Evolutionary conservation across 495 filamentous ascomycete genomes (phyloP), one percentile per base, ranked within the genome.

Genomic region (Tetracladium setigerum): DNA sequence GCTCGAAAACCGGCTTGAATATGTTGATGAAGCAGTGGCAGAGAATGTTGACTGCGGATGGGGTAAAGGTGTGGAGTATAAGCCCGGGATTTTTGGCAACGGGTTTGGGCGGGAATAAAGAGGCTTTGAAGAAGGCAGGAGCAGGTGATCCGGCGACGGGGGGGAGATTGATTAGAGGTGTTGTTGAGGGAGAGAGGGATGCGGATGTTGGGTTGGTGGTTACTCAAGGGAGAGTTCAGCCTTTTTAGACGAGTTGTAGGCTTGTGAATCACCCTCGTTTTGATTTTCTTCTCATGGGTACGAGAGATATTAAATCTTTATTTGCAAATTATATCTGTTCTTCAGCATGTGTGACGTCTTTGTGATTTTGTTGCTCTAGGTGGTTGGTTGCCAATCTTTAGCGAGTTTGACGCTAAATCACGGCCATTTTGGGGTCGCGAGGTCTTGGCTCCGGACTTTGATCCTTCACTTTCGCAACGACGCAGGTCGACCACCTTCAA

Each of bases 1-100:
- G 61, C 41, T 58, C 64, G 22, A 84, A 85, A 65, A 71, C 77
- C 0, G 80, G 72, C 7, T 46, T 85, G 54, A 83, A 84, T 48
- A 84, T 83, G 80, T 31, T 82, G 62, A 79, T 83, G 77, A 64
- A 69, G 30, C 72, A 77, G 44, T 85, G 78, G 78, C 19, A 51
- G 17, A 62, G 69, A 6, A 53, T 67, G 7, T 56, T 84, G 41
- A 64, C 65, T 46, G 67, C 73, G 14, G 81, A 84, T 46, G 76
- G 75, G 0, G 78, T 83, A 1, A 83, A 83, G 58, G 69, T 77
- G 0, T 83, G 66, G 64, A 54, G 57, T 16, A 57, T 83, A 12
- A 67, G 61, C 1, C 81, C 79, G 0, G 80, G 80, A 0, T 74
- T 73, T 43, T 53, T 83, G 30, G 78, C 73, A 0, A 83, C 78